Evolutionary conservation across 148 eudicot species (phyloP).

Genomic region (Selenicereus undatus): DNA sequence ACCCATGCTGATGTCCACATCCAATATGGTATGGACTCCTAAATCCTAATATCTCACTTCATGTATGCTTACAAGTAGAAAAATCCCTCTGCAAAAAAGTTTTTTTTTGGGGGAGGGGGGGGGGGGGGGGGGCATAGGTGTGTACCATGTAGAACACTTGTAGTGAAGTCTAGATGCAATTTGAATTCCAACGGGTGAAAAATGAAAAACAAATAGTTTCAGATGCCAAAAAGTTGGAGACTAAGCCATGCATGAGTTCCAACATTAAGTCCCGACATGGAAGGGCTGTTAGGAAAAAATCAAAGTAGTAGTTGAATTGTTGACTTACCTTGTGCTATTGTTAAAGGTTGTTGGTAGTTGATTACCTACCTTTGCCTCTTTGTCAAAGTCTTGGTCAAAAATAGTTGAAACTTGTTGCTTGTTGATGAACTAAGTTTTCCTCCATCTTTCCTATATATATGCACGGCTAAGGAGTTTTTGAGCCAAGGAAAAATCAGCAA

Average conservation of each 20-base stretch:
- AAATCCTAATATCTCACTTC: background rate
- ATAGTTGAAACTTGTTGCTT: too few species aligned
- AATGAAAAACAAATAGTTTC: background rate
- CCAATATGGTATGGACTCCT: background rate
- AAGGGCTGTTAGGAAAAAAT: too few species aligned
- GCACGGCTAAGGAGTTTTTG: too few species aligned
- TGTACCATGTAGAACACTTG: background rate
- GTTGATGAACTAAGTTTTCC: too few species aligned
- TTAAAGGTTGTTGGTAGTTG: too few species aligned
- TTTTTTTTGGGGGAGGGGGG: too few species aligned
- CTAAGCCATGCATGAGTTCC: constrained; percentile 1
- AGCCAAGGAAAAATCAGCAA: too few species aligned
- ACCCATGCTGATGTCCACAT: background rate
- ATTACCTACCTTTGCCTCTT: too few species aligned
- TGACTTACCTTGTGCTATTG: too few species aligned
- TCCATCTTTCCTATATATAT: too few species aligned
- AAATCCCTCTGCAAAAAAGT: background rate
- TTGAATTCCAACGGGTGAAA: background rate
- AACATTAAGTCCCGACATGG: background rate
- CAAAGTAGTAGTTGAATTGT: too few species aligned
- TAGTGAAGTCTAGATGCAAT: background rate
- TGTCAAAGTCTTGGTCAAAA: too few species aligned
- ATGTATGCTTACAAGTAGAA: background rate
- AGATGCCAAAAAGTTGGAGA: background rate
- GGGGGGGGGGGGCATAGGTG: background rate